Evolutionary conservation across 2,329 filamentous ascomycete genomes (phyloP), one percentile per base, ranked within the genome.

Genomic region (Aspergillus sp.): DNA sequence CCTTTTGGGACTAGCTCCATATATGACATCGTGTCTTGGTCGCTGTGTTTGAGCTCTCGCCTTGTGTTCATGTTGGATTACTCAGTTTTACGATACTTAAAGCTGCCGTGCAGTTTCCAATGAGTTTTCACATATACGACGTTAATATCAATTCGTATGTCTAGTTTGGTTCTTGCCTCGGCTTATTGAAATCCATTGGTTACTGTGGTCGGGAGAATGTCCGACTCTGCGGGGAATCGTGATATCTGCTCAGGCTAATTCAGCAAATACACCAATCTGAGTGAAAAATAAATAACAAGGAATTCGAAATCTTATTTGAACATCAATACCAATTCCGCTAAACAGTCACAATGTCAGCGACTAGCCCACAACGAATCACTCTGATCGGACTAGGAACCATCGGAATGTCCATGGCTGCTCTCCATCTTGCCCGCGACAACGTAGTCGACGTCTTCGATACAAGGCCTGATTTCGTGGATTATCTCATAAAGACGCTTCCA

Each of bases 371-470:
- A 24, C 58, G 58, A n/a, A 72, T 78, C 53, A 68, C 77, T 17
- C 61, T 78, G 19, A 70, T 77, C 47, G 75, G 76, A 5, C 62
- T 74, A 5, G 75, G 76, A n/a, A 77, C 76, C 19, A 85, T 86
- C 39, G 83, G 83, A 31, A 76, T 85, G 41, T 82, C 82, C 7
- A 84, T 84, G 66, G 81, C 80, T 8, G 81, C 82, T 6, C 63
- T 70, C 24, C 68, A 70, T 57, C 60, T 70, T 40, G 54, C 53
- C 19, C 61, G 56, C 31, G 49, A 58, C 24, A 65, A 59, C 39
- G 59, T 50, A 41, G 53, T 84, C 40, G 78, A 75, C 51, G 78
- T 84, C 57, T 79, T 77, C 68, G 82, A 85, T 62, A 79, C 77
- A 1, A 73, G 82, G 12, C 73, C 79, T 2, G 78, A 83, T 55